Evolutionary conservation across 2,329 filamentous ascomycete genomes (phyloP).

Genomic region (Pyrenochaeta sp.): DNA sequence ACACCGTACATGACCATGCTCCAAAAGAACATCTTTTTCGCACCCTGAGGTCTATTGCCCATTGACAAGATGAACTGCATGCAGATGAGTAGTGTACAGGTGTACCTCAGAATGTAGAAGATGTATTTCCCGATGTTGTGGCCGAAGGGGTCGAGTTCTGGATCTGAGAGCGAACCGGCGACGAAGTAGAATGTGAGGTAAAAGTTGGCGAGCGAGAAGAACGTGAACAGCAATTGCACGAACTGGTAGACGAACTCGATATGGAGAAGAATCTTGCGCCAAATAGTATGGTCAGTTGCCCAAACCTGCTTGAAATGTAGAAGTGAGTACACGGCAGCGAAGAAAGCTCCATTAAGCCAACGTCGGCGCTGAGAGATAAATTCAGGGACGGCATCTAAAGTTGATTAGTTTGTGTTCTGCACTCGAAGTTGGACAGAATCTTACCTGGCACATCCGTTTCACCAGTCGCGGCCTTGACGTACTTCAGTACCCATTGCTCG

Average conservation of each 20-base stretch:
- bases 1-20: conserved; percentile 90
- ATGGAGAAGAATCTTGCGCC: conserved; percentile 89
- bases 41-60: conserved; percentile 94
- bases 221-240: conserved; percentile 91
- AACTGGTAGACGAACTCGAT: conserved; percentile 97
- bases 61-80: conserved; percentile 97
- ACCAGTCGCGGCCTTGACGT: conserved; percentile 94
- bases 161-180: conserved; percentile 85
- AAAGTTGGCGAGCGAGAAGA: conserved; percentile 98
- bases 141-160: conserved; percentile 86
- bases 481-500: conserved; percentile 97
- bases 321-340: conserved; percentile 95
- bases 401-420: conserved; percentile 7
- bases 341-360: conserved; percentile 99
- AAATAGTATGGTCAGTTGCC: conserved; percentile 87
- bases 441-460: conserved; percentile 97
- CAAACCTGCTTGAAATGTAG: conserved; percentile 95
- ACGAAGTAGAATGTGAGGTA: conserved; percentile 99
- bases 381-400: conserved; percentile 83
- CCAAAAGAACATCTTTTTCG: conserved; percentile 86
- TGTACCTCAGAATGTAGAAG: conserved; percentile 86
- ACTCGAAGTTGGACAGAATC: conserved; percentile 35
- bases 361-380: conserved; percentile 96
- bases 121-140: conserved; percentile 84
- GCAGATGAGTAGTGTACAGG: conserved; percentile 84